Evolutionary conservation across 345 rosid genomes (phyloP), one percentile per base, ranked within the genome.

Genomic region (Dipteronia dyeriana): DNA sequence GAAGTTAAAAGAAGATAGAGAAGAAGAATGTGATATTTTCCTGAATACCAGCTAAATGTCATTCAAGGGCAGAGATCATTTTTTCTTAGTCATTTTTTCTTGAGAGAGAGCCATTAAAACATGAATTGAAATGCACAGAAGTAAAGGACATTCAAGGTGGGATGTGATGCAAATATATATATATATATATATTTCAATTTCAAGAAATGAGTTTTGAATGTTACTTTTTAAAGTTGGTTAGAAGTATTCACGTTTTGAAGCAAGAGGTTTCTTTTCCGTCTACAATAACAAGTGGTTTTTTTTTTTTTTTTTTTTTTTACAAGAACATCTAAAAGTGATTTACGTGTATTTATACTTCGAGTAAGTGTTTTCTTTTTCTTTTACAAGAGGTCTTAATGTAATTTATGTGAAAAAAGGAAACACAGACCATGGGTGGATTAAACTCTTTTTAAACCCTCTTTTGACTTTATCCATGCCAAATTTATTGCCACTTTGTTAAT

Each of bases 1-100:
- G 22, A 49, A 1, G 13, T 14, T 38, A 22, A 53, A 31, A 39
- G 13, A 34, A 23, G 56, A 12, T 34, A 43, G 68, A 47, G 12
- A 12, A 39, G 9, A 73, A 25, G 22, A 60, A 41, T 60, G 43
- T 73, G 54, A 39, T 23, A 1, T 17, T 17, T 8, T 60, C 60
- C 45, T 25, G 25, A 74, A 19, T 43, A 47, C 26, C 77, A 9
- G 49, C 77, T 31, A n/a, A n/a, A 75, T 49, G 49, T 11, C 69
- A 47, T 12, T 71, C 20, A 2, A 41, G 60, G 61, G 26, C 19
- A 47, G 31, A 57, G 16, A 10, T 34, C 31, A 5, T 10, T 26
- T 74, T 61, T 16, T 61, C 59, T 13, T 13, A 16, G 23, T 61
- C 25, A 61, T 14, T 20, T 23, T 45, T 29, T 43, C 22, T 17